A percentile compares a stretch with the other conserved stretches of the same genome.
Conservation (phyloP, 2,329 filamentous ascomycete species). For the Sporothrix inflata region DNA sequence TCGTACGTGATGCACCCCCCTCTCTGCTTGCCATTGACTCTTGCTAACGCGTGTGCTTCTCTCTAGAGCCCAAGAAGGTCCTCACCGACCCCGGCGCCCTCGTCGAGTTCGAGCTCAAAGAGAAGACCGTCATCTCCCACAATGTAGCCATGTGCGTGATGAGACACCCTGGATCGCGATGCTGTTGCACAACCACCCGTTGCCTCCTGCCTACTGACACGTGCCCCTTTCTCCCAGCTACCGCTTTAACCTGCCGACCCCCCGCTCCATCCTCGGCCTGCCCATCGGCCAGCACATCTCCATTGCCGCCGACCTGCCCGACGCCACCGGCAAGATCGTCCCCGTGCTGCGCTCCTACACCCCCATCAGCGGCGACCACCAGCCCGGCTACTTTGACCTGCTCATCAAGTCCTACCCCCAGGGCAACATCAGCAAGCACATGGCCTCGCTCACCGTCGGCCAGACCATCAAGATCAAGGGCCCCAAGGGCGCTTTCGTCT, state of each 20-base stretch:
- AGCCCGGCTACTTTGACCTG: constrained; percentile 90
- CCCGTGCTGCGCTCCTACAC: constrained; percentile 92
- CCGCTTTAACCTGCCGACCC: constrained; percentile 82
- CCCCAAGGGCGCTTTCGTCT: constrained; percentile 97
- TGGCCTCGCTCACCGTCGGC: constrained; percentile 80
- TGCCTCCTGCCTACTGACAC: background rate
- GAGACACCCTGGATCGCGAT: constrained; percentile 38
- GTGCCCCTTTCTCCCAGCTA: constrained; percentile 61
- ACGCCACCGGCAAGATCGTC: constrained; percentile 72
- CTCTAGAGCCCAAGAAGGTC: constrained; percentile 69
- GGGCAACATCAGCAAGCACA: constrained; percentile 94
- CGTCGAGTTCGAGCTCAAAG: constrained; percentile 89
- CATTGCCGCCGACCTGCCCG: constrained; percentile 74
- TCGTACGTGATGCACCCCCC: constrained; percentile 57
- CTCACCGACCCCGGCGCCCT: constrained; percentile 79
- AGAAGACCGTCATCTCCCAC: constrained; percentile 95
- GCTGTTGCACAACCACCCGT: background rate
- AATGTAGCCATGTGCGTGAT: constrained; percentile 87
- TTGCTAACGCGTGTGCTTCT: constrained; percentile 12
- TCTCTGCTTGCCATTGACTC: background rate
- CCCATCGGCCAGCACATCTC: constrained; percentile 99
- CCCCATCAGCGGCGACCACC: constrained; percentile 85
- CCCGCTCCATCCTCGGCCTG: constrained; percentile 83
- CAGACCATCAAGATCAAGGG: constrained; percentile 88
- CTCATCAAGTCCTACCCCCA: constrained; percentile 98